phyloP scores from a whole-genome alignment of 441 rosid genomes.

The Eruca vesicaria region DNA sequence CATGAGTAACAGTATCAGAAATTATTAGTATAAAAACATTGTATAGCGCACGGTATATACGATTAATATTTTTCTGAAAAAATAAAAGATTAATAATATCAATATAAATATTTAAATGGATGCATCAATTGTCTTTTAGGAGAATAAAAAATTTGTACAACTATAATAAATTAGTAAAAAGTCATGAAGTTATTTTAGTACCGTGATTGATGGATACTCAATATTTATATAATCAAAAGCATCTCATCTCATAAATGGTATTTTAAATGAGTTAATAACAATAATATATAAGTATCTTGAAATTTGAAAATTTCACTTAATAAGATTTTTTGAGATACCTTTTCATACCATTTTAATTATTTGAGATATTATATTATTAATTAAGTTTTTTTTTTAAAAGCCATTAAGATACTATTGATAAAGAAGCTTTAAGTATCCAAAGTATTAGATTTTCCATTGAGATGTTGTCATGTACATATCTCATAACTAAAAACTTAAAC shows the following conservation, averaged over 20 bases:
- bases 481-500: background rate
- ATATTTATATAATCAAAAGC: background rate
- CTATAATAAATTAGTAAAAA: background rate
- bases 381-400: too few species aligned
- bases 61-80: background rate
- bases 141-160: background rate
- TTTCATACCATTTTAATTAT: background rate
- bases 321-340: background rate
- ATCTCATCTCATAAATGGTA: background rate
- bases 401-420: background rate
- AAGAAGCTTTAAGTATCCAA: background rate
- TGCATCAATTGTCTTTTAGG: background rate
- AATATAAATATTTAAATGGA: background rate
- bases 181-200: background rate
- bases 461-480: background rate
- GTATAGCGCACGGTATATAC: background rate
- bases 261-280: background rate
- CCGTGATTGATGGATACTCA: background rate
- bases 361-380: too few species aligned
- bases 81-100: background rate
- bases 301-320: background rate
- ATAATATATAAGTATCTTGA: background rate
- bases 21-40: slow-evolving; percentile 13
- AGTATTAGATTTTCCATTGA: background rate
- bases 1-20: slow-evolving; percentile 30